phyloP scores from a whole-genome alignment of 73 alveolate species.

The Paramecium biaurelia region DNA sequence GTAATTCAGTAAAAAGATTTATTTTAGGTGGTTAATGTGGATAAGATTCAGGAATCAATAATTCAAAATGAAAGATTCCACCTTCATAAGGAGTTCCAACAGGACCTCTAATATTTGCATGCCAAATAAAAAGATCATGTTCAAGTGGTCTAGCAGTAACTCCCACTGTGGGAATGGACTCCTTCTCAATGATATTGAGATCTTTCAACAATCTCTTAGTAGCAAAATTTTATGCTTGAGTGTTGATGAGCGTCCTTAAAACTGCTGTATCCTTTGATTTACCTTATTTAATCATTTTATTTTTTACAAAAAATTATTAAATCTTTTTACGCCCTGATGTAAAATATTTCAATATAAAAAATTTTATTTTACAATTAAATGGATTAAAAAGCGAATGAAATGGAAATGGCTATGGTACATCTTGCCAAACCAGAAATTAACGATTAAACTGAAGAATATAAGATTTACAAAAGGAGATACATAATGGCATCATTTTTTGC shows the following conservation, averaged over 20 bases:
- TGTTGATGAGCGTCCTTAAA: conserved; percentile 42
- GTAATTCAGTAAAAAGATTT: conserved; percentile 65
- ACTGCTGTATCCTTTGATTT: conserved; percentile 42
- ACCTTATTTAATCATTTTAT: conserved; percentile 10
- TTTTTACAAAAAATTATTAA: neutral
- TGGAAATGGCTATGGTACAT: conserved; percentile 28
- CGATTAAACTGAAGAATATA: neutral
- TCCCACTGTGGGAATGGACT: conserved; percentile 77
- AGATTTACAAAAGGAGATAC: conserved; percentile 3
- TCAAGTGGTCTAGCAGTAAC: conserved; percentile 81
- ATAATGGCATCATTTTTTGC: conserved; percentile 47
- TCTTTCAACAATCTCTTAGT: conserved; percentile 76
- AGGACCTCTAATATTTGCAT: conserved; percentile 88
- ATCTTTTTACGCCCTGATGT: neutral
- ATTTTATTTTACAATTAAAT: neutral
- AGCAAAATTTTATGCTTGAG: conserved; percentile 69
- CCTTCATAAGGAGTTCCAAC: conserved; percentile 87
- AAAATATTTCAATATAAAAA: neutral
- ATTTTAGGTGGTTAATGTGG: conserved; percentile 86
- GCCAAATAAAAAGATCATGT: conserved; percentile 83
- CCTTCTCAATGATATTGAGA: conserved; percentile 71
- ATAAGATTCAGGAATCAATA: conserved; percentile 81
- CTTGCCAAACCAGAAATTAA: conserved; percentile 33
- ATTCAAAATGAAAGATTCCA: conserved; percentile 82
- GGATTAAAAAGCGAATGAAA: neutral